Evolutionary conservation across 2,329 filamentous ascomycete genomes (phyloP), one percentile per base, ranked within the genome.

Genomic region (Phoma sp.): DNA sequence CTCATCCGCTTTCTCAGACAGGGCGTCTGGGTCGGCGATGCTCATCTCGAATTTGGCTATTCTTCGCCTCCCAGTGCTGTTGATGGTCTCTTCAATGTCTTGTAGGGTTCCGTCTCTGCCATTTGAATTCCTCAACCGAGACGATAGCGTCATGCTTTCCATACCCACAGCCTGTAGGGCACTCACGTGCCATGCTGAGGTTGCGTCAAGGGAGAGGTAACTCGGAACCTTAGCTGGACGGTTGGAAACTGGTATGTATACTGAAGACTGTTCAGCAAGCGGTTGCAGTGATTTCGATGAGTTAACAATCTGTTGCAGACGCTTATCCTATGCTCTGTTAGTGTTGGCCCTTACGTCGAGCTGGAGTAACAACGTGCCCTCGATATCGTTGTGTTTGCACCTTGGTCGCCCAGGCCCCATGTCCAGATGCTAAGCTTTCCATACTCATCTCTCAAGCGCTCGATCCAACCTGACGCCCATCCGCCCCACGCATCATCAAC

Each of bases 351-450:
- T 35, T n/a, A 25, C 13, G 4, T 2, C 17, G 7, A 10, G 12
- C 2, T 7, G 21, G 35, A 31, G 7, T 9, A 3, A 40, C 31
- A 49, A 82, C 77, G 38, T 79, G 83, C 43, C 75, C 78, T 36
- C 82, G 68, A 59, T 2, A 66, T 57, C 4, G 58, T 29, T 33
- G 51, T 59, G 17, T 71, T 70, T 21, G 62, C 68, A 12, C 70
- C 72, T 55, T 74, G 78, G 51, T 88, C 87, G 73, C 96, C 89
- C 21, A 92, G 73, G 0, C 89, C 93, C 88, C 93, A 98, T 12
- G 92, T 84, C 90, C 92, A 96, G 29, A 97, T 85, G 45, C 86
- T 86, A 31, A 87, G 85, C 78, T 97, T 98, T 17, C 92, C 91
- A 72, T 93, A 94, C 73, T 99, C 95, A 71, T 99, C 95, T 58